Evolutionary conservation across 495 filamentous ascomycete species (phyloP), one percentile per base, ranked within the genome.

Genomic region (Penicillium malachiteum): DNA sequence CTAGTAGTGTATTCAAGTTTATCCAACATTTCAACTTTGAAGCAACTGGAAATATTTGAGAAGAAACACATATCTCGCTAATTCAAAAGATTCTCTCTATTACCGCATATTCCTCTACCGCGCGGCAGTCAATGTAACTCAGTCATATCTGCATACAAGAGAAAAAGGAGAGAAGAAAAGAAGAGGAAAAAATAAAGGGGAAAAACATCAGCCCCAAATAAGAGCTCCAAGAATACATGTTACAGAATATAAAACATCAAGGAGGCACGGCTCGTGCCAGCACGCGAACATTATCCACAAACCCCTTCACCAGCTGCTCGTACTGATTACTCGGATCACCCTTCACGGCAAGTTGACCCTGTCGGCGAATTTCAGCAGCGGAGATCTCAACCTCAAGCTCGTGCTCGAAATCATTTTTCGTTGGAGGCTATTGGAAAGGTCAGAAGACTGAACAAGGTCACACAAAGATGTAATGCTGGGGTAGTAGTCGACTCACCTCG

Each of bases 371-470:
- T 41, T 83, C 82, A 5, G 72, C 76, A 0, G 85, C 81, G 11
- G 86, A 86, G 7, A 96, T 64, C 71, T 97, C 92, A 39, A 97
- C 78, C 64, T 97, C 92, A 8, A 96, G 81, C 67, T 97, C 92
- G 65, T 96, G 91, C 52, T 91, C 87, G 59, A 92, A 93, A 9
- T 87, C 62, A 47, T 70, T 59, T 64, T 81, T 73, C 55, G 67
- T 52, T 6, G 68, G 59, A 37, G 68, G 62, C 78, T 80, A 59
- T 67, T 44, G 11, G 14, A n/a, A 13, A 30, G 31, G 58, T 66
- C 55, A 66, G 64, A 59, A 62, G 57, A 41, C 41, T 45, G 56
- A 0, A 54, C 12, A 18, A 9, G 50, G 42, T 41, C 38, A 41
- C 21, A 59, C 54, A 48, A 34, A 12, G 17, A 18, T 7, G 11